Evolutionary conservation across 139 green algal species (phyloP).

Genomic region (Gonium pectorale): DNA sequence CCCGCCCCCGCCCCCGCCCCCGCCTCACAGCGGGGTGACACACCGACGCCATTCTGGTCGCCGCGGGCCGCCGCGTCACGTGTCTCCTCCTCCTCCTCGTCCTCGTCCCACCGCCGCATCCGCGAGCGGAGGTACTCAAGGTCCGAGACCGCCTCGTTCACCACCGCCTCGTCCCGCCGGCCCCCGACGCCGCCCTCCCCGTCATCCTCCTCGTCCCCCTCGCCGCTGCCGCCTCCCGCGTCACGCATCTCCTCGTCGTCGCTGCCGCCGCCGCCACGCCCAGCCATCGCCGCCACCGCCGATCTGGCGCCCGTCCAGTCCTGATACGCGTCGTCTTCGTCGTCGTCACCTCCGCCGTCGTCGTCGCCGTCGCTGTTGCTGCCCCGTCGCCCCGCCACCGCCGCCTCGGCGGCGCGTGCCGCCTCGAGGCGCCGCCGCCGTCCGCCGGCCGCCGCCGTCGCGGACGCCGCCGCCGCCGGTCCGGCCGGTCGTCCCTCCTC

Average conservation of each 20-base stretch:
- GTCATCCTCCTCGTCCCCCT: constrained; percentile 21
- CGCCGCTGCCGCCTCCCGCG: constrained; percentile 4
- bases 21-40: not conserved
- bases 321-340: constrained; percentile 49
- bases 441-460: not conserved
- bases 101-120: constrained; percentile 69
- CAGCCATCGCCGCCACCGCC: not conserved
- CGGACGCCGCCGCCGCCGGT: constrained; percentile 8
- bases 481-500: no score
- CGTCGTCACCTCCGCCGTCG: not conserved
- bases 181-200: not conserved
- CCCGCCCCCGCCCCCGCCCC: not conserved
- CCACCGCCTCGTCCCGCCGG: constrained; percentile 30
- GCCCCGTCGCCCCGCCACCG: not conserved
- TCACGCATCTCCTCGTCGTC: constrained; percentile 43
- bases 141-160: constrained; percentile 79
- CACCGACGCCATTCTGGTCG: constrained; percentile 42
- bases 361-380: not conserved
- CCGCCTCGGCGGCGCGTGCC: not conserved
- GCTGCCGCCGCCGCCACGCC: not conserved
- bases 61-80: constrained; percentile 19
- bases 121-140: constrained; percentile 88
- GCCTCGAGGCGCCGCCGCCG: not conserved
- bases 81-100: constrained; percentile 66
- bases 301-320: constrained; percentile 46